Evolutionary conservation across 176 grass and related monocot genomes (phyloP), one percentile per base, ranked within the genome.

Genomic region (Phragmites australis): DNA sequence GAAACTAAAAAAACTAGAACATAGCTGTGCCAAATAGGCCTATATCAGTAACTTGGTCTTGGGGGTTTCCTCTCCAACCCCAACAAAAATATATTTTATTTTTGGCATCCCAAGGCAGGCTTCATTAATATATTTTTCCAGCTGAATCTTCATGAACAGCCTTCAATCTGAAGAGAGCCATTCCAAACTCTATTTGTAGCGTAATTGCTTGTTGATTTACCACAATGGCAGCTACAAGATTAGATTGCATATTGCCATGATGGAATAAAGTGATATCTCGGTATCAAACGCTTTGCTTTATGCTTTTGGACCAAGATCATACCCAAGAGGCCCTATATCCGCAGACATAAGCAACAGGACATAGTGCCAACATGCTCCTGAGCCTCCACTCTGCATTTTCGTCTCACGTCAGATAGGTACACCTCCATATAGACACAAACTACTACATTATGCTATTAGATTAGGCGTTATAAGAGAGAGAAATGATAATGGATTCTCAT

Each of bases 251-350:
- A 57, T 40, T 40, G 47, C 9, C 40, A 65, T 53, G 77, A 18
- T 57, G 29, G 77, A 58, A 66, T 80, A 81, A 86, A 86, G 41
- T 9, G 29, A 42, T 59, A 37, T 18, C 71, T 82, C 68, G 62
- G 54, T 39, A 32, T n/a, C 64, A 41, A 61, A 53, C 3, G 13
- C 82, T 80, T 80, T 89, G 54, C 77, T 89, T 89, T 85, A 76
- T 18, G 74, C 85, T 75, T 84, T 89, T 79, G 80, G 81, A 79
- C 75, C 67, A 72, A 74, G 40, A 83, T 81, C n/a, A 21, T 78
- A 16, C 56, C 47, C 30, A 56, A 56, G 48, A 65, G 6, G 13
- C 39, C 47, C 37, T 88, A 73, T 88, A 78, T 84, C 67, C 43
- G 49, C 27, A 75, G 63, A 87, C 19, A 82, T 52, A 81, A 39